phyloP scores from a whole-genome alignment of 2,329 filamentous ascomycete genomes.

The Scedosporium apiospermum region DNA sequence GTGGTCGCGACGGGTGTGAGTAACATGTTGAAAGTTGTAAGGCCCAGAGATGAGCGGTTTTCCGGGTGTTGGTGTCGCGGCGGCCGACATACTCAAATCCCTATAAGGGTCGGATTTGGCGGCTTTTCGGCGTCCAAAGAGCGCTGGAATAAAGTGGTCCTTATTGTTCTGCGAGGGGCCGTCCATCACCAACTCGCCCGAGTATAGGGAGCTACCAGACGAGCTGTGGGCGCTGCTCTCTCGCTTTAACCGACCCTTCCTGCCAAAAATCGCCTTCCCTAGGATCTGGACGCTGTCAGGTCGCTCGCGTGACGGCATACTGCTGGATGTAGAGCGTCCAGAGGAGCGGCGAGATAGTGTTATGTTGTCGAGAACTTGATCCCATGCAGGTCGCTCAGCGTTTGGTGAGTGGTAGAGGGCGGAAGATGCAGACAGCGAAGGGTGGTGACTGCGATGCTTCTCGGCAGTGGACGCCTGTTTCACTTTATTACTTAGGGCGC shows the following conservation, averaged over 20 bases:
- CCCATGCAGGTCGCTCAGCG: slow-evolving; percentile 39
- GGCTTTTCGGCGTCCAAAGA: slow-evolving; percentile 41
- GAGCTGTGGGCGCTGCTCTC: slow-evolving; percentile 39
- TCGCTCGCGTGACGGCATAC: slow-evolving; percentile 41
- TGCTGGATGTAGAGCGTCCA: slow-evolving; percentile 42
- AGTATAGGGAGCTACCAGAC: slow-evolving; percentile 38
- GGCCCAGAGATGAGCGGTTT: slow-evolving; percentile 44
- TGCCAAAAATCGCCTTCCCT: slow-evolving; percentile 49
- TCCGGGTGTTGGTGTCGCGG: background rate
- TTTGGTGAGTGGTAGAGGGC: slow-evolving; percentile 18
- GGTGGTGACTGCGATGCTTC: slow-evolving; percentile 25
- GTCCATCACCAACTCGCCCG: slow-evolving; percentile 30
- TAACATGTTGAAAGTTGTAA: slow-evolving; percentile 59
- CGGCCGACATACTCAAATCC: background rate
- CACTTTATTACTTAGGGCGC: slow-evolving; percentile 50
- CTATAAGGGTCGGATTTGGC: slow-evolving; percentile 15
- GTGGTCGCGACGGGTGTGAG: slow-evolving; percentile 45
- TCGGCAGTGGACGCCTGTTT: slow-evolving; percentile 41
- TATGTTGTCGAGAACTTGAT: slow-evolving; percentile 35
- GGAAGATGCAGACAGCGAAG: background rate
- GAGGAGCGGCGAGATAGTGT: slow-evolving; percentile 48
- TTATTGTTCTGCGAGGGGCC: slow-evolving; percentile 19
- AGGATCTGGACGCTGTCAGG: slow-evolving; percentile 52
- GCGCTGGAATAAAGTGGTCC: slow-evolving; percentile 37
- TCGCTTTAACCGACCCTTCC: slow-evolving; percentile 38